These are phyloP conservation scores for Phytopythium montanum DNA, from an alignment of 352 stramenopile species.

Conservation along the genomic window DNA sequence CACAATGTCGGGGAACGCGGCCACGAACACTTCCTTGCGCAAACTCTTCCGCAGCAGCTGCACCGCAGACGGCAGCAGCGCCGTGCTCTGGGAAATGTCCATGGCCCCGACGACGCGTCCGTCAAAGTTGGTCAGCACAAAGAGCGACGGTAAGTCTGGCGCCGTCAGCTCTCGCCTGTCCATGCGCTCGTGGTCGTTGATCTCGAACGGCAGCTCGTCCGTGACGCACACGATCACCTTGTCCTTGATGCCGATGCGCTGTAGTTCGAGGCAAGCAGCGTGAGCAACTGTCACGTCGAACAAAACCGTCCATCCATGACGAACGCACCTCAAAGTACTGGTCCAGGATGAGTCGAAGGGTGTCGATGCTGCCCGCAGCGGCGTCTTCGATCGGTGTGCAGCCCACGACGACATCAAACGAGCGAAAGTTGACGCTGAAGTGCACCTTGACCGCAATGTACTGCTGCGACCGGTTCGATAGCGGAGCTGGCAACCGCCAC, in stretches of 20 bases:
- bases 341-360: conserved; percentile 45
- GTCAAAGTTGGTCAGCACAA: conserved; percentile 53
- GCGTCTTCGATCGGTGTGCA: conserved; percentile 42
- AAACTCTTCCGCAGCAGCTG: conserved; percentile 52
- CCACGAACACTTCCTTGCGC: conserved; percentile 43
- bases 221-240: conserved; percentile 67
- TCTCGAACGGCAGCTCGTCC: conserved; percentile 42
- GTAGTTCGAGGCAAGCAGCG: not conserved
- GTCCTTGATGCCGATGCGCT: conserved; percentile 63
- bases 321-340: conserved; percentile 48
- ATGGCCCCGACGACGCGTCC: conserved; percentile 26
- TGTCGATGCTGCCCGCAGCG: conserved; percentile 21
- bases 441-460: conserved; percentile 70
- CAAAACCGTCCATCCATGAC: not conserved
- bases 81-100: conserved; percentile 42
- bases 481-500: conserved; percentile 41
- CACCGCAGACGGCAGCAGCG: conserved; percentile 52
- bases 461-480: conserved; percentile 29
- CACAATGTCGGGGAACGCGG: conserved; percentile 52
- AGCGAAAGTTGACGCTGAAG: conserved; percentile 74
- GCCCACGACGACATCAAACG: conserved; percentile 58
- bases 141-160: conserved; percentile 53
- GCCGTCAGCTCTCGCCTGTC: conserved; percentile 21
- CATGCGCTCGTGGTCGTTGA: conserved; percentile 5
- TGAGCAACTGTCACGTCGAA: not conserved